A percentile compares a stretch with the other conserved stretches of the same genome.
Evolutionary conservation across 1,284 basidiomycete species (phyloP).

Genomic region (Puccinia sorghi): DNA sequence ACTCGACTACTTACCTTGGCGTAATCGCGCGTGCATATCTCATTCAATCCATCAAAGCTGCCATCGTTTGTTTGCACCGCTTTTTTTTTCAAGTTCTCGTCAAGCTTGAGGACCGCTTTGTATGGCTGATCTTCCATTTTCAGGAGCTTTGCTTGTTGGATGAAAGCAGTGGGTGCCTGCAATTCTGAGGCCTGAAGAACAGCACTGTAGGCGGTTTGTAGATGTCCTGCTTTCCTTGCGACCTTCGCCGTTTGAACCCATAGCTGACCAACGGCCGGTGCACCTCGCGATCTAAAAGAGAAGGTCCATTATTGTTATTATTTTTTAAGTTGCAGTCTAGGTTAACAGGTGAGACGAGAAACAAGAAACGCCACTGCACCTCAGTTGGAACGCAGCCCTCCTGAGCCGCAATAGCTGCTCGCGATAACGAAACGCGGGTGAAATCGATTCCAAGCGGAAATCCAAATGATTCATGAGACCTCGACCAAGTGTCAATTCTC

Average conservation of each 20-base stretch:
- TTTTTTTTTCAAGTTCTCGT: constrained; percentile 67
- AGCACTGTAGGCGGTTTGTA: constrained; percentile 96
- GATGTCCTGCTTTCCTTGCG: constrained; percentile 89
- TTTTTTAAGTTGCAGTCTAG: constrained; percentile 51
- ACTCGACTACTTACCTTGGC: constrained; percentile 67
- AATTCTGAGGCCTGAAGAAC: constrained; percentile 83
- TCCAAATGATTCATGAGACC: constrained; percentile 63
- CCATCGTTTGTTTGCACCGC: constrained; percentile 49
- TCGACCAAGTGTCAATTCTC: constrained; percentile 23
- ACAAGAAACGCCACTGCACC: constrained; percentile 61
- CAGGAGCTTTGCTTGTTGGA: constrained; percentile 86
- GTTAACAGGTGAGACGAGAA: constrained; percentile 6
- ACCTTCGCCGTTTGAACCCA: constrained; percentile 95
- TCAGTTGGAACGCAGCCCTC: constrained; percentile 76
- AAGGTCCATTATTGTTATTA: constrained; percentile 51
- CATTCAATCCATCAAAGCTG: constrained; percentile 32
- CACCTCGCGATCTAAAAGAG: constrained; percentile 59
- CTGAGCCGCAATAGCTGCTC: constrained; percentile 90
- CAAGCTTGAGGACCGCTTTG: constrained; percentile 83
- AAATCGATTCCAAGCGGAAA: constrained; percentile 72
- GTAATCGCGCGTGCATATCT: constrained; percentile 57
- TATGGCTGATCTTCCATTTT: constrained; percentile 78
- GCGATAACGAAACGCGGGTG: constrained; percentile 87
- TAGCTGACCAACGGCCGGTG: constrained; percentile 71
- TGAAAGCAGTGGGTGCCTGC: constrained; percentile 75